Evolutionary conservation across 306 rosid species (phyloP).

Genomic region (Boehmeria nivea): DNA sequence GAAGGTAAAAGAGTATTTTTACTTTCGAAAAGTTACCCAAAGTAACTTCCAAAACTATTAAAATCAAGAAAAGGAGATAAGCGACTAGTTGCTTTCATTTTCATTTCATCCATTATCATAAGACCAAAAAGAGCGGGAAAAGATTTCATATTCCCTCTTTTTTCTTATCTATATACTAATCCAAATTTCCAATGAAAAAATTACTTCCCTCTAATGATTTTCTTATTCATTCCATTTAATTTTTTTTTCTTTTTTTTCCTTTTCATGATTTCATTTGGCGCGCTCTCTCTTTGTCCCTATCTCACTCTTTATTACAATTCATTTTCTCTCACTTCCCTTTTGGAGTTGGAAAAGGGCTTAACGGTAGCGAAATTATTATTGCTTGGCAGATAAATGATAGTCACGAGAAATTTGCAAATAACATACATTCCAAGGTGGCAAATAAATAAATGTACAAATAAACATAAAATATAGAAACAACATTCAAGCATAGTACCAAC

Average conservation of each 20-base stretch:
- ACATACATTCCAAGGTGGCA: too few relatives aligned
- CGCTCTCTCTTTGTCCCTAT: background rate
- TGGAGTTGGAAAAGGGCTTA: background rate
- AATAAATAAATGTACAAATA: too few relatives aligned
- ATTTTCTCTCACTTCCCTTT: background rate
- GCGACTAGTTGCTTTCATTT: too few relatives aligned
- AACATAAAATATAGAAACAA: background rate
- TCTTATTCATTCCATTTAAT: background rate
- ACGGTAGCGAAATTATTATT: background rate
- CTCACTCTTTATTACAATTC: background rate
- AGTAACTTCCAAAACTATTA: too few relatives aligned
- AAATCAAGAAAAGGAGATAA: too few relatives aligned
- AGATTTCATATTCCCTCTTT: constrained; percentile 46
- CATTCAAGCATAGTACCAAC: background rate
- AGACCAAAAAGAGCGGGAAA: constrained; percentile 38
- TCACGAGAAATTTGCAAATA: constrained; percentile 6
- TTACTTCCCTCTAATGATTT: too few relatives aligned
- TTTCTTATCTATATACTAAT: constrained; percentile 18
- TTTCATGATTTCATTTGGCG: too few relatives aligned
- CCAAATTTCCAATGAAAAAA: too few relatives aligned
- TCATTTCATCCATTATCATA: background rate
- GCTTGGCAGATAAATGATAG: background rate
- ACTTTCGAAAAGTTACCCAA: too few relatives aligned
- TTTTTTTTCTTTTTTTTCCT: background rate
- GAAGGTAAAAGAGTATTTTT: too few relatives aligned